Base-by-base conservation (phyloP, 202 grass and related monocot species). In the Setaria viridis region DNA sequence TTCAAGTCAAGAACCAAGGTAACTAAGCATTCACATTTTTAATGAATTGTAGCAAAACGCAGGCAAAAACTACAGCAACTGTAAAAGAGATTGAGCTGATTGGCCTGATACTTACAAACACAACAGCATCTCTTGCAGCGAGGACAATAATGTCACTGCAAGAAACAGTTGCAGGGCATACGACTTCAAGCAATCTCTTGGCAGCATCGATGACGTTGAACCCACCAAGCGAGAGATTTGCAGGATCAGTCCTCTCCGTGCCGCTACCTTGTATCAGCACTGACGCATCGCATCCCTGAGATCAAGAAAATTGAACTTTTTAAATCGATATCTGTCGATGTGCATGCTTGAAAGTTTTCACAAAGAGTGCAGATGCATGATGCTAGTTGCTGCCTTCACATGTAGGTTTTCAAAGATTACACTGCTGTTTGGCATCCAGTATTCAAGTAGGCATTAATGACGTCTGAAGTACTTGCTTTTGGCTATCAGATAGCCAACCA, bases 91-190 rank as follows among this genome's bases (percentile, higher is more conserved):
- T 66, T 85, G 48, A 72, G 55, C 70, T n/a, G 10, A 54, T 62
- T 62, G 7, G 9, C 33, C 3, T 70, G 29, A 17, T 74, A 89
- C 89, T 91, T 86, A 98, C 96, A 78, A 95, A 77, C 86, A 74
- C 80, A 43, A 99, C 96, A 16, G 93, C 91, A 57, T 99, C 96
- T 75, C 96, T 94, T 13, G 93, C 90, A 1, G 91, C 96, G 3
- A 99, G 90, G 43, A 95, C 96, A n/a, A 99, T 1, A 25, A 95
- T 95, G 62, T 99, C 96, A 14, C 93, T 92, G 80, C 96, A 99
- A 20, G 96, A 95, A 53, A 99, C 96, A 13, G 93, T 92, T 34
- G 79, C 88, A 43, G 93, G 96, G 75, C 93, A 99, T 30, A 94
- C 21, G 5, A 79, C 84, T 87, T 99, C 96, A 6, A 95, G 86